phyloP scores from a whole-genome alignment of 352 stramenopile species.

The Phytophthora agathidicida region DNA sequence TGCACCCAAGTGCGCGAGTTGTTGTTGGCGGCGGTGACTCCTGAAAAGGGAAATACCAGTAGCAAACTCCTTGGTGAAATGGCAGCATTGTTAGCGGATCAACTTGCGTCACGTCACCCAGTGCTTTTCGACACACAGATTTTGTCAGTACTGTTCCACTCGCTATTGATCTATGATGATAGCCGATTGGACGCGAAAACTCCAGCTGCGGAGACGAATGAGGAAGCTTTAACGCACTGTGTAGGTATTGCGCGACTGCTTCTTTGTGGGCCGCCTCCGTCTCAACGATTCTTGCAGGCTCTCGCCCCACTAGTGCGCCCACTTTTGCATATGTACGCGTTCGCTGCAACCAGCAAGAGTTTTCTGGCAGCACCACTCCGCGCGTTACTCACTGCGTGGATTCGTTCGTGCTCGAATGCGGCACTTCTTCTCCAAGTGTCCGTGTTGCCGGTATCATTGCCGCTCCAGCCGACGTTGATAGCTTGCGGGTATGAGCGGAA shows the following conservation, averaged over 20 bases:
- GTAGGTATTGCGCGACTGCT: constrained; percentile 61
- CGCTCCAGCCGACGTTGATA: constrained; percentile 36
- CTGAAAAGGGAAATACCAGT: constrained; percentile 46
- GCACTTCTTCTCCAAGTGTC: constrained; percentile 57
- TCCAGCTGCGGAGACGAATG: constrained; percentile 23
- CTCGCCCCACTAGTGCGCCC: constrained; percentile 61
- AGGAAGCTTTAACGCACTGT: constrained; percentile 57
- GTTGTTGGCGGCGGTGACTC: constrained; percentile 45
- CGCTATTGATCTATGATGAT: constrained; percentile 70
- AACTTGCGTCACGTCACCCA: constrained; percentile 52
- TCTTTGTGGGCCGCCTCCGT: constrained; percentile 71
- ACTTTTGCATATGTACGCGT: constrained; percentile 75
- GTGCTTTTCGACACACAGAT: constrained; percentile 59
- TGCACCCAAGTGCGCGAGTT: constrained; percentile 61
- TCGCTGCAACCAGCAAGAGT: constrained; percentile 71
- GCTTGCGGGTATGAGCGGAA: constrained; percentile 38
- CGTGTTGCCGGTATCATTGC: constrained; percentile 56
- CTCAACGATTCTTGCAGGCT: constrained; percentile 50
- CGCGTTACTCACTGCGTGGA: constrained; percentile 40
- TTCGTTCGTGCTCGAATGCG: constrained; percentile 48
- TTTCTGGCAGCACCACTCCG: constrained; percentile 41
- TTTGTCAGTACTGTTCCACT: constrained; percentile 57
- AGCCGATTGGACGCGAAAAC: constrained; percentile 4
- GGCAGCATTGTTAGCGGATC: constrained; percentile 62
- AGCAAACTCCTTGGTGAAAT: constrained; percentile 83